These are phyloP conservation scores for Bipolaris sorokiniana DNA, from an alignment of 2,329 filamentous ascomycete genomes.

Conservation along the genomic window DNA sequence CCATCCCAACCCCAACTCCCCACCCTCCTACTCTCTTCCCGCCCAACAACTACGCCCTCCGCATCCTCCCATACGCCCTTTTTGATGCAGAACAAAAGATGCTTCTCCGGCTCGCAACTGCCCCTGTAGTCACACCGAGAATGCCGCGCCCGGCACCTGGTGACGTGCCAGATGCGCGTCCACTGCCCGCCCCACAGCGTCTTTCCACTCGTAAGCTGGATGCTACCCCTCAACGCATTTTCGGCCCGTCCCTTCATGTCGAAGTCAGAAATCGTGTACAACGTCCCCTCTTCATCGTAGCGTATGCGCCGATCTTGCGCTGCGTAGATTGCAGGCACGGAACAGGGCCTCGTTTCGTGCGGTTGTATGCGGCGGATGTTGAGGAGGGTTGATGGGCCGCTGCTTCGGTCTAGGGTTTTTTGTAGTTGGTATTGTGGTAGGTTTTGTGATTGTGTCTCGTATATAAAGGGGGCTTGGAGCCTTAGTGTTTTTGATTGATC, in stretches of 20 bases:
- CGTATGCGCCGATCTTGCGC: conserved; percentile 7
- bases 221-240: conserved; percentile 9
- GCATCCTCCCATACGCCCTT: conserved; percentile 30
- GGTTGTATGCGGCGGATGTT: conserved; percentile 27
- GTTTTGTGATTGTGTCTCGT: conserved; percentile 23
- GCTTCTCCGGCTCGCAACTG: conserved; percentile 25
- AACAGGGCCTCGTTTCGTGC: conserved; percentile 22
- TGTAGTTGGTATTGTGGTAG: conserved; percentile 33
- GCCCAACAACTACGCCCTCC: conserved; percentile 19
- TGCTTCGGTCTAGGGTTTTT: conserved; percentile 17
- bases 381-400: conserved; percentile 21
- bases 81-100: conserved; percentile 29
- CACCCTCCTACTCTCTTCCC: conserved; percentile 12
- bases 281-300: conserved; percentile 31
- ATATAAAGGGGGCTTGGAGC: conserved; percentile 26
- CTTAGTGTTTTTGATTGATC: conserved; percentile 22
- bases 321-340: conserved; percentile 13
- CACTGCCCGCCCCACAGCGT: conserved; percentile 24
- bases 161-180: conserved; percentile 30
- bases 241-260: conserved; percentile 30
- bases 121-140: conserved; percentile 1
- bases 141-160: conserved; percentile 24
- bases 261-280: conserved; percentile 25
- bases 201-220: conserved; percentile 24
- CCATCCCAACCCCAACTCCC: background rate